Conservation (phyloP, 257 asterid genomes). For the Nicotiana tabacum region DNA sequence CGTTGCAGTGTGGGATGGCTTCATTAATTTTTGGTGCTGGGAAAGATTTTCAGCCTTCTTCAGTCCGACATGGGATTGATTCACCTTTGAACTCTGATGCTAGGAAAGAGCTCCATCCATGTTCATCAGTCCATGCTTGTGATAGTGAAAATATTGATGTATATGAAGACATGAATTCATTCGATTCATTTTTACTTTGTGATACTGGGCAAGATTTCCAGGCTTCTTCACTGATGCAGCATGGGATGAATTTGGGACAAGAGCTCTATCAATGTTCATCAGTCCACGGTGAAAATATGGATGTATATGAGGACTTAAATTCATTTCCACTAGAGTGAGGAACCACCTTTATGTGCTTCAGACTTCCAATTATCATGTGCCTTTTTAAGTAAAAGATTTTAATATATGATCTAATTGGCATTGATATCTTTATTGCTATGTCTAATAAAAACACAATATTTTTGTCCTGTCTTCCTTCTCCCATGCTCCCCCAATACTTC, state of each 20-base stretch:
- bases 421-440: not conserved
- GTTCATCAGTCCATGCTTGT: not conserved
- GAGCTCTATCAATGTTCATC: not conserved
- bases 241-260: not conserved
- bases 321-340: constrained; percentile 5
- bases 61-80: not conserved
- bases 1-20: not conserved
- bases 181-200: not conserved
- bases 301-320: not conserved
- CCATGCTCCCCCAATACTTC: not conserved
- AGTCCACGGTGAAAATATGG: constrained; percentile 1
- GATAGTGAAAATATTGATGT: not conserved
- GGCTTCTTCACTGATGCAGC: constrained; percentile 1
- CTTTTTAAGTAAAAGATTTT: not conserved
- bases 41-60: not conserved
- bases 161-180: not conserved
- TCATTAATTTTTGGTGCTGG: not conserved
- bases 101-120: not conserved
- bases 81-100: not conserved
- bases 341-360: not conserved
- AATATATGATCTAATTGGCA: not conserved
- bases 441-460: not conserved
- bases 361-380: not conserved
- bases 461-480: not conserved
- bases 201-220: not conserved